A percentile compares a stretch with the other conserved stretches of the same genome.
Evolutionary conservation across 441 rosid genomes (phyloP).

Genomic region (Viola pubescens): DNA sequence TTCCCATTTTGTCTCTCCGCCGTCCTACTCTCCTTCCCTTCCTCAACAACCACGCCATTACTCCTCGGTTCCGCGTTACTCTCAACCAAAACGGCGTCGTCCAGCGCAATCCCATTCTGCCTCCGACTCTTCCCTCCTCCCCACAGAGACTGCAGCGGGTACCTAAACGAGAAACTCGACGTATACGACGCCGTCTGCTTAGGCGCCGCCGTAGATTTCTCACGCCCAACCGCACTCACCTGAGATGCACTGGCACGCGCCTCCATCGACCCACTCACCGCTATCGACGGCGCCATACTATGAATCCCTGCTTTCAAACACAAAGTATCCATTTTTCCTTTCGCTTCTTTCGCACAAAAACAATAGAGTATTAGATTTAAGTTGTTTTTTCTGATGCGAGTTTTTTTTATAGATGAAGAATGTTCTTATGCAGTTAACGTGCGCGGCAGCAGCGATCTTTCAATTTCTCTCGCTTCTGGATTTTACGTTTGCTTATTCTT

Average conservation of each 20-base stretch:
- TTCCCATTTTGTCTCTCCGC: slow-evolving; percentile 37
- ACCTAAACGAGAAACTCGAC: slow-evolving; percentile 56
- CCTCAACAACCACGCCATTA: slow-evolving; percentile 10
- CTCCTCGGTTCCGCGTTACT: slow-evolving; percentile 21
- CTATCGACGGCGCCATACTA: slow-evolving; percentile 49
- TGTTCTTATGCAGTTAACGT: too few relatives aligned
- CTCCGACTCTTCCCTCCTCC: slow-evolving; percentile 32
- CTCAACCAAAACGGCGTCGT: slow-evolving; percentile 52
- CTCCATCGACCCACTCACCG: slow-evolving; percentile 31
- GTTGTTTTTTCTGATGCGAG: neutral
- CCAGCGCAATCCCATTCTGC: slow-evolving; percentile 49
- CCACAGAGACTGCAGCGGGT: slow-evolving; percentile 66
- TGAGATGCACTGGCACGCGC: slow-evolving; percentile 38
- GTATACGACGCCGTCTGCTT: slow-evolving; percentile 36
- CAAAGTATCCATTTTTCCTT: slow-evolving; percentile 47
- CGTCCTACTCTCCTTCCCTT: slow-evolving; percentile 20
- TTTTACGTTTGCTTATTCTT: neutral
- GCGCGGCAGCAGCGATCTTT: neutral
- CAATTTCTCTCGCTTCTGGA: neutral
- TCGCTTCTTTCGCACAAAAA: neutral
- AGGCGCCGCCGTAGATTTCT: slow-evolving; percentile 31
- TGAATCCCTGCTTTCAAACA: slow-evolving; percentile 54
- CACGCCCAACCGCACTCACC: slow-evolving; percentile 40
- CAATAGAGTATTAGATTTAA: neutral
- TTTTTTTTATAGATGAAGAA: neutral